Percentiles rank a stretch among this genome's conserved stretches.
These are phyloP conservation scores for Cyamopsis tetragonoloba DNA, from an alignment of 306 rosid species.

Conservation along the genomic window DNA sequence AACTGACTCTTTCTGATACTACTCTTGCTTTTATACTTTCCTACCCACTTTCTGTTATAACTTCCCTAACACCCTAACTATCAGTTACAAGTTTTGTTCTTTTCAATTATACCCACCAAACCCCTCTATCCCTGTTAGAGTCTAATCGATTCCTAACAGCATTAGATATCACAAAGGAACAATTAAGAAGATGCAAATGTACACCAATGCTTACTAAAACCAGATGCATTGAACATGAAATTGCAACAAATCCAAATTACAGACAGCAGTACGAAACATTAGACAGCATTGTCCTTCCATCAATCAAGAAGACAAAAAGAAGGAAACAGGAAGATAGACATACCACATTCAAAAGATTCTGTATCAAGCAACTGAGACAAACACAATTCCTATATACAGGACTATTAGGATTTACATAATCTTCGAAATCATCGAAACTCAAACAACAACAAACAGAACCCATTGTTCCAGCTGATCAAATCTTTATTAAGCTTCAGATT, in stretches of 20 bases:
- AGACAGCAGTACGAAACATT: background rate
- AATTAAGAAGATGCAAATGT: constrained; percentile 8
- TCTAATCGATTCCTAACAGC: no score
- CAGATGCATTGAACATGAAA: background rate
- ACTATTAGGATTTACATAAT: constrained; percentile 80
- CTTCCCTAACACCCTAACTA: no score
- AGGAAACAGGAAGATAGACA: constrained; percentile 3
- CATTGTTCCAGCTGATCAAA: constrained; percentile 57
- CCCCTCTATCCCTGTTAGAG: no score
- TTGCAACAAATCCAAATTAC: background rate
- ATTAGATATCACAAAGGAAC: background rate
- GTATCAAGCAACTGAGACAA: constrained; percentile 74
- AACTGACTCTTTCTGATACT: no score
- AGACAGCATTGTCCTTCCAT: background rate
- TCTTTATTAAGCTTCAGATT: constrained; percentile 31
- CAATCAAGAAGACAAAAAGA: constrained; percentile 8
- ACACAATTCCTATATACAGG: constrained; percentile 66
- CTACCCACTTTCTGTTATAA: no score
- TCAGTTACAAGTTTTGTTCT: no score
- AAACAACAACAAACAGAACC: constrained; percentile 95
- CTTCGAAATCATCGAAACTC: constrained; percentile 63
- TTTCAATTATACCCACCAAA: no score
- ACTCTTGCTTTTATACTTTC: no score
- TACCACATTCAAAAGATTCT: constrained; percentile 73
- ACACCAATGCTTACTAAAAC: constrained; percentile 6